phyloP scores from a whole-genome alignment of 148 eudicot species.

The Agrostemma githago region DNA sequence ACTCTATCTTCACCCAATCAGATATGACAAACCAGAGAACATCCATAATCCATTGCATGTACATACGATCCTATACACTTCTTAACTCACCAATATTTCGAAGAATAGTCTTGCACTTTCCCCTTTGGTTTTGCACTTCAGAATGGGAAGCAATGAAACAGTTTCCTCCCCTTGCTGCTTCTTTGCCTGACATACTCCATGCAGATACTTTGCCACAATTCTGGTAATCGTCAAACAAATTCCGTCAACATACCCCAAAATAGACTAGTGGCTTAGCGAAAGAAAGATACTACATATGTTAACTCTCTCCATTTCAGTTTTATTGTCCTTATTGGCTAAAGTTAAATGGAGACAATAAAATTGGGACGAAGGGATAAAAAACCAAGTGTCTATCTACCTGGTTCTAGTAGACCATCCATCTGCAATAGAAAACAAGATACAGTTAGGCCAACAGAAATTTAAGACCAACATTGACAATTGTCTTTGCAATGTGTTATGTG shows the following conservation, averaged over 20 bases:
- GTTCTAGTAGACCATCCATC: conserved; percentile 60
- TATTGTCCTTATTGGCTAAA: too few species aligned
- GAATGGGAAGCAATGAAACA: conserved; percentile 40
- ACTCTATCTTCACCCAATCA: background rate
- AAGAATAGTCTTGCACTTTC: conserved; percentile 73
- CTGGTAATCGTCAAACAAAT: conserved; percentile 33
- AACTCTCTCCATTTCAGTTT: too few species aligned
- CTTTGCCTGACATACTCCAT: conserved; percentile 30
- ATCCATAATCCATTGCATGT: background rate
- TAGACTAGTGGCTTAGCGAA: background rate
- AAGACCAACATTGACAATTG: background rate
- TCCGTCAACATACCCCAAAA: background rate
- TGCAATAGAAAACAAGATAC: conserved; percentile 34
- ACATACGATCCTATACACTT: background rate
- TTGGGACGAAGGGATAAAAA: background rate
- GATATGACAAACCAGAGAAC: background rate
- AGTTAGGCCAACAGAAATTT: conserved; percentile 8
- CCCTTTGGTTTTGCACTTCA: conserved; percentile 51
- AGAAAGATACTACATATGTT: background rate
- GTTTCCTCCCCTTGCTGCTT: conserved; percentile 31
- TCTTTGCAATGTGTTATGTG: background rate
- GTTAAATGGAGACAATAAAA: too few species aligned
- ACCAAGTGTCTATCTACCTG: conserved; percentile 26
- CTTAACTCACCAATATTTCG: conserved; percentile 69
- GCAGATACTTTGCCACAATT: conserved; percentile 48